Base-by-base conservation (phyloP, 768 basidiomycete genomes). In the Lactarius hatsudake region DNA sequence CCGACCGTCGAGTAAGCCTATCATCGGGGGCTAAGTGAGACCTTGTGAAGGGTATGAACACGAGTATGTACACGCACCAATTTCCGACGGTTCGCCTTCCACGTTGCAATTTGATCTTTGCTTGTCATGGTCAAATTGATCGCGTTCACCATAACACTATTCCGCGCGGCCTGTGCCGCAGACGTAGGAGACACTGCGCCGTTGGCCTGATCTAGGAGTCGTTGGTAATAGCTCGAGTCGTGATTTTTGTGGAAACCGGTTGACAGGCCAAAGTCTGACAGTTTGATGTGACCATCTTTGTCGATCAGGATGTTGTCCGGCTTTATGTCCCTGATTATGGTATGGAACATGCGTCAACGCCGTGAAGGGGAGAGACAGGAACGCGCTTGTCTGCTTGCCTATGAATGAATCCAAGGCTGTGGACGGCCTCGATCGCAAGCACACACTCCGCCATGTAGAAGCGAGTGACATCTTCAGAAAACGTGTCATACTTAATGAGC, bases 361-460 rank as follows among this genome's bases (percentile, higher is more conserved):
- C 32, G 57, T 32, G 63, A 43, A 36, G 61, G 48, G 28, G 62
- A 0, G 36, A 34, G 40, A 60, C 23, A 32, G 40, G 43, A 45
- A 28, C 40, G 73, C 23, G 36, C 3, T 12, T 34, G 38, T 17
- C 61, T 23, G 71, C 89, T 59, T 67, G 93, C 94, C 96, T 90
- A 77, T 98, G 97, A 69, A 98, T 98, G 77, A 98, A 98, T 0
- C 96, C 97, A 34, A 98, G 86, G 71, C 92, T 88, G 78, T 99
- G 96, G 3, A 99, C 96, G 3, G 96, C 94, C 75, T 98, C 96
- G 69, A 99, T 98, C 9, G 97, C 97, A 20, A 98, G 83, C 59
- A 96, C 91, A 78, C 95, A 98, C 79, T 99, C 90, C n/a, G 97
- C 97, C 74, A 99, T 94, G 78, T 99, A 98, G 78, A 98, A 98